Evolutionary conservation across 129 eudicot species (phyloP).

Genomic region (Ambrosia trifida): DNA sequence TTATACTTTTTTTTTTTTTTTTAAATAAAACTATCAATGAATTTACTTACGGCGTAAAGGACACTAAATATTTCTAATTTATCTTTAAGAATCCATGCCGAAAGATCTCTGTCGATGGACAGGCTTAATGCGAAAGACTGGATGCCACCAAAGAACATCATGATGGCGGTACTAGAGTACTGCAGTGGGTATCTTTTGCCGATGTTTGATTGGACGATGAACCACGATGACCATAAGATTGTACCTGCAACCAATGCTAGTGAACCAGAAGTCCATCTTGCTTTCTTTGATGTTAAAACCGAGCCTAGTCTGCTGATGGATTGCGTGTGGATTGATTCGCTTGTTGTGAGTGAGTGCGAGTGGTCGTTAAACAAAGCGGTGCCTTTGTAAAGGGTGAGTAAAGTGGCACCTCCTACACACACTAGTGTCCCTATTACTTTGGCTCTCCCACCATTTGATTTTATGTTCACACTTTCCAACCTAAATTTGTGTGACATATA

Average conservation of each 20-base stretch:
- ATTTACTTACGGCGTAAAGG: conserved; percentile 62
- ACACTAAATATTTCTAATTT: conserved; percentile 50
- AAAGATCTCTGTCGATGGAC: conserved; percentile 43
- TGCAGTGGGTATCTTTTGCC: conserved; percentile 64
- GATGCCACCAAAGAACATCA: conserved; percentile 66
- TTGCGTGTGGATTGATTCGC: conserved; percentile 17
- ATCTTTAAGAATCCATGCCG: conserved; percentile 56
- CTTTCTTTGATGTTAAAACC: conserved; percentile 28
- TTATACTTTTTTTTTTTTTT: background rate
- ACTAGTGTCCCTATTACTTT: conserved; percentile 62
- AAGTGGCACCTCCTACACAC: conserved; percentile 58
- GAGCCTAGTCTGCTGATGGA: conserved; percentile 22
- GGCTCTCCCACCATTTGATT: conserved; percentile 58
- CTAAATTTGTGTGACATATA: conserved; percentile 30
- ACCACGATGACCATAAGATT: conserved; percentile 70
- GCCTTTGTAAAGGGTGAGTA: conserved; percentile 66
- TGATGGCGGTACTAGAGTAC: conserved; percentile 72
- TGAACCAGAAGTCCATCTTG: conserved; percentile 50
- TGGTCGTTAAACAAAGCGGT: conserved; percentile 46
- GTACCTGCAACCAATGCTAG: conserved; percentile 50
- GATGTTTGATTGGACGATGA: conserved; percentile 51
- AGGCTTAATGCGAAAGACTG: conserved; percentile 56
- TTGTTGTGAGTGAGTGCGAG: conserved; percentile 21
- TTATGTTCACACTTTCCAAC: conserved; percentile 56
- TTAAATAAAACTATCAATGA: background rate